Base-by-base conservation (phyloP, 1,139 yeast genomes). In the Suhomyces atakaporum region DNA sequence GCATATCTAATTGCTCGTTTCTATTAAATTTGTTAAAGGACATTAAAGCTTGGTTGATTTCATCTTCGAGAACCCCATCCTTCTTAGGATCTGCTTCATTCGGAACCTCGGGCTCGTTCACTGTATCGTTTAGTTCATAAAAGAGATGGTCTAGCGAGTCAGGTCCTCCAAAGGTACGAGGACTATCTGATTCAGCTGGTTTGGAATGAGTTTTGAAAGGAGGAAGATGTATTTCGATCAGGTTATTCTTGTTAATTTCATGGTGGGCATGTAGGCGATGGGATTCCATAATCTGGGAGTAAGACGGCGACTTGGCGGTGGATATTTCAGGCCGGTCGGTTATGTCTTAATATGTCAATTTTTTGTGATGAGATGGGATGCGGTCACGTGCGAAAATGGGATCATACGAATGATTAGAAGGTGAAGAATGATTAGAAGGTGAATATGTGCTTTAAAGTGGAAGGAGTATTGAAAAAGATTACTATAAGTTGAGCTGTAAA, bases 31-130 rank as follows among this genome's bases (percentile, higher is more conserved):
- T 53, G 35, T 46, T 47, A 29, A 55, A 46, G 3, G 57, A 40
- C 31, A 41, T 21, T 25, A 58, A 42, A 7, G 56, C 62, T 14
- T 46, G 36, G 36, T 48, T 46, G 32, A 59, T 50, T 35, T 56
- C 60, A 20, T 47, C 56, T 24, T 55, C 52, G 19, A 53, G 44
- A 20, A 25, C 19, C 6, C 16, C 19, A n/a, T 29, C 23, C 4
- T 25, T 27, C 16, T 28, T 20, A 25, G 16, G 11, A 10, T 15
- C 21, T 11, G 15, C 23, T 26, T 26, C 16, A 5, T 20, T 14
- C 11, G 19, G n/a, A 22, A 10, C n/a, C n/a, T n/a, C n/a, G n/a
- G 29, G 14, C 7, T 24, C 15, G 16, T 18, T 11, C 11, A 15
- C 8, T 20, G 32, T 16, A 6, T 39, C 36, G n/a, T 36, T 25